Base-by-base conservation (phyloP, 2,329 filamentous ascomycete species). In the Fusarium subglutinans region DNA sequence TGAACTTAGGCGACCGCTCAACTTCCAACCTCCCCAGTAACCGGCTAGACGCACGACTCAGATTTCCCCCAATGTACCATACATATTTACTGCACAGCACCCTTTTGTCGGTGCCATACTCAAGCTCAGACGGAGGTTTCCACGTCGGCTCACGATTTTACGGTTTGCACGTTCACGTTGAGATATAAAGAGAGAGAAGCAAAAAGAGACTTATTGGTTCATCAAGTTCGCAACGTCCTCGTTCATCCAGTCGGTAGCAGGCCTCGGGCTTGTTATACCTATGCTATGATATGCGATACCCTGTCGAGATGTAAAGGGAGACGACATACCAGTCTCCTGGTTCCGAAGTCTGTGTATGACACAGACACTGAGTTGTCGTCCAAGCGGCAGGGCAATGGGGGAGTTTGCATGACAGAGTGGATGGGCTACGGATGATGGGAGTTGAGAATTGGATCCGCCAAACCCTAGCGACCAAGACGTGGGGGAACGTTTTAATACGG, bases 21-120 rank as follows among this genome's bases (percentile, higher is more conserved):
- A 96, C 84, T 96, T 94, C 83, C 92, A 95, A 82, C 90, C 93
- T 70, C 92, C 93, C 61, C 86, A 88, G 82, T 87, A 81, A 80
- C 61, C 66, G 63, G 70, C 55, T 37, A 58, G 56, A 51, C 50
- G 54, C 64, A 66, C 58, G 59, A 63, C 60, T 75, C 64, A 73
- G 58, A 77, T 72, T 75, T 69, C 51, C 59, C 74, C 51, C 64
- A 76, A 77, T 78, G 74, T 77, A 78, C 64, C 64, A 78, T 78
- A 78, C 76, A 76, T 78, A 78, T 73, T 70, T 77, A 76, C 66
- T 70, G 68, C 68, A 63, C 66, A 70, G 66, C 65, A 72, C 69
- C 68, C 74, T 62, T 71, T 65, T 48, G 73, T 66, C 63, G 66
- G 73, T 74, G 69, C 68, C 66, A 68, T 54, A 69, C 70, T 55